phyloP scores from a whole-genome alignment of 228 moss, liverwort and hornwort genomes.

The Sphagnum magellanicum region DNA sequence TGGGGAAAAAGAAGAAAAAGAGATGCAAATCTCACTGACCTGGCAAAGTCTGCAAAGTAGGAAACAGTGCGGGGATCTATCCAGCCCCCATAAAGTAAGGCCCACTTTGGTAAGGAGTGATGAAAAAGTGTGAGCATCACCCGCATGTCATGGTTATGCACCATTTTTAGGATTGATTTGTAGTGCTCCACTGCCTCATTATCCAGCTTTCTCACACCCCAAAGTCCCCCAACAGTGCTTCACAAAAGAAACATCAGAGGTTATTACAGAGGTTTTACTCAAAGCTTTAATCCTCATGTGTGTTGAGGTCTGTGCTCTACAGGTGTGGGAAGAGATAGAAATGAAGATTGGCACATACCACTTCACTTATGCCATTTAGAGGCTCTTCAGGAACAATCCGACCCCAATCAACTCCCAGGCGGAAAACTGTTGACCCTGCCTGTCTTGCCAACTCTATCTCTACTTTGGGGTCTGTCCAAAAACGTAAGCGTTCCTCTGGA shows the following conservation, averaged over 20 bases:
- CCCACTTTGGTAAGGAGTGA: constrained; percentile 94
- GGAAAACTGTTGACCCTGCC: constrained; percentile 68
- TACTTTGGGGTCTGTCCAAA: constrained; percentile 70
- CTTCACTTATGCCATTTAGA: constrained; percentile 46
- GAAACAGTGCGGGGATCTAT: constrained; percentile 54
- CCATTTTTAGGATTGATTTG: constrained; percentile 55
- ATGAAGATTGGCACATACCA: constrained; percentile 17
- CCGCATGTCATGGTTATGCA: constrained; percentile 62
- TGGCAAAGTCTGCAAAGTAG: constrained; percentile 73
- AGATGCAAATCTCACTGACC: constrained; percentile 18
- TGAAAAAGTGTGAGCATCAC: constrained; percentile 96
- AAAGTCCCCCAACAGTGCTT: background rate
- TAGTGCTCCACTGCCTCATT: constrained; percentile 79
- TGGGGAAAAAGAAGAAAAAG: background rate
- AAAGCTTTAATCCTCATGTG: too few species aligned
- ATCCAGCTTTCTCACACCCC: constrained; percentile 44
- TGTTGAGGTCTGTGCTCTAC: background rate
- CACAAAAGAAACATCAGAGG: background rate
- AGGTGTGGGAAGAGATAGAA: background rate
- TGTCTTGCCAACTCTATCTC: constrained; percentile 81
- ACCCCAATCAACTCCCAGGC: constrained; percentile 96
- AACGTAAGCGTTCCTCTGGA: constrained; percentile 78
- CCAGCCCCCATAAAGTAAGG: constrained; percentile 80
- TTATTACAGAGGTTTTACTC: too few species aligned
- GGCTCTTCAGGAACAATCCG: constrained; percentile 80